Conservation (phyloP, 2,329 filamentous ascomycete species). For the Verticillium isaacii region DNA sequence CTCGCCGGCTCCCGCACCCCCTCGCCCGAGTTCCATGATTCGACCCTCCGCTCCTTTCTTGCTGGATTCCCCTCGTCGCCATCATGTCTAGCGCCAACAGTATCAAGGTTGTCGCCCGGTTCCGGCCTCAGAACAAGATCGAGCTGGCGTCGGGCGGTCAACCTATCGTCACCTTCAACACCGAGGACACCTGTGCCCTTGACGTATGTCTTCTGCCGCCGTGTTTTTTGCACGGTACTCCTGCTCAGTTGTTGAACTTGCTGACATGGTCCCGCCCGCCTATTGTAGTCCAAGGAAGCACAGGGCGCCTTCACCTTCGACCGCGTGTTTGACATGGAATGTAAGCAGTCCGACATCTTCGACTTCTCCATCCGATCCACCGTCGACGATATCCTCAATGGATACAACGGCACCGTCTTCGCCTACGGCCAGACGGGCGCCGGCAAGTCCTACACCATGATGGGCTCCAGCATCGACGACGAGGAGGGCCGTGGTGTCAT, state of each 20-base stretch:
- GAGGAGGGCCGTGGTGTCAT: conserved; percentile 87
- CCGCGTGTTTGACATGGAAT: conserved; percentile 92
- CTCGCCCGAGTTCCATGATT: not conserved
- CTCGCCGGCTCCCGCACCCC: not conserved
- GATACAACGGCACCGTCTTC: conserved; percentile 98
- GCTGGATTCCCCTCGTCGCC: conserved; percentile 19
- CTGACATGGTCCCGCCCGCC: not conserved
- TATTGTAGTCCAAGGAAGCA: conserved; percentile 69
- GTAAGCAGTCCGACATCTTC: conserved; percentile 89
- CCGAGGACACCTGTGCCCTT: conserved; percentile 82
- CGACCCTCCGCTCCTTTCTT: not conserved
- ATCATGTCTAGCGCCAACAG: conserved; percentile 57
- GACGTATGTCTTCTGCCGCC: conserved; percentile 57
- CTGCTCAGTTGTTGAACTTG: not conserved
- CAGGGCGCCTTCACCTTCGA: conserved; percentile 92
- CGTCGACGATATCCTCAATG: conserved; percentile 96
- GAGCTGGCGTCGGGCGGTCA: conserved; percentile 87
- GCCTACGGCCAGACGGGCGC: conserved; percentile 98
- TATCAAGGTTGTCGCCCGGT: conserved; percentile 92
- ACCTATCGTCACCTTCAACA: conserved; percentile 84
- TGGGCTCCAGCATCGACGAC: conserved; percentile 92
- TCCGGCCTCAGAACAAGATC: conserved; percentile 93
- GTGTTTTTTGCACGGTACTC: not conserved
- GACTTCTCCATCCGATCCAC: conserved; percentile 95
- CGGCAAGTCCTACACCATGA: conserved; percentile 99